Base-by-base conservation (phyloP, 768 basidiomycete genomes). In the Xerocomellus amylosporus region DNA sequence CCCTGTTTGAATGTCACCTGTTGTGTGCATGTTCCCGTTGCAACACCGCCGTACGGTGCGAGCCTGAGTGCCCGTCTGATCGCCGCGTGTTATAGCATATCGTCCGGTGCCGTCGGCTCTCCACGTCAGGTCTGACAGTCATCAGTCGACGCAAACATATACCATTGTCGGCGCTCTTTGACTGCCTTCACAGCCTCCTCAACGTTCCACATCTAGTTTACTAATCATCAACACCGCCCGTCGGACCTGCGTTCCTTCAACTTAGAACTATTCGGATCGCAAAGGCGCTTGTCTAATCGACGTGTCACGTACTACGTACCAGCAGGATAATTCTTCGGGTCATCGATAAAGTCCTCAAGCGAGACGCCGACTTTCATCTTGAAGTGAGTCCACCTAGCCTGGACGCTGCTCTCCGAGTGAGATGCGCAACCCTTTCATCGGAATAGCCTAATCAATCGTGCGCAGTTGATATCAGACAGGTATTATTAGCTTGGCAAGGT, bases 21-120 rank as follows among this genome's bases (percentile, higher is more conserved):
- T 96, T 96, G 69, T 97, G 93, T 2, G 90, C 93, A 62, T 96
- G 93, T 74, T 97, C 93, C 94, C 0, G 94, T 96, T 4, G 93
- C 93, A 37, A 96, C 93, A 30, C 91, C 90, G 56, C 87, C 86
- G 64, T 86, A 71, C 8, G 85, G 86, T 62, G 86, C 86, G 39
- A n/a, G n/a, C n/a, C n/a, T n/a, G n/a, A 96, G 77, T 8, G 81
- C 89, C 66, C 82, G 88, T 54, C 90, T 83, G 54, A 93, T 85
- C 9, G 85, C 77, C 20, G 88, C 89, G 56, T 92, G 90, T 4
- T 91, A 90, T 10, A 95, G 81, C 58, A 90, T 86, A 67, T 95
- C 93, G 63, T 95, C 93, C 0, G 90, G 93, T 0, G 92, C 93
- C 3, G 91, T 95, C 1, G 93, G 93, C 64, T 96, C 93, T 67